phyloP scores from a whole-genome alignment of 352 stramenopile genomes.

The Thraustochytrium sp. region DNA sequence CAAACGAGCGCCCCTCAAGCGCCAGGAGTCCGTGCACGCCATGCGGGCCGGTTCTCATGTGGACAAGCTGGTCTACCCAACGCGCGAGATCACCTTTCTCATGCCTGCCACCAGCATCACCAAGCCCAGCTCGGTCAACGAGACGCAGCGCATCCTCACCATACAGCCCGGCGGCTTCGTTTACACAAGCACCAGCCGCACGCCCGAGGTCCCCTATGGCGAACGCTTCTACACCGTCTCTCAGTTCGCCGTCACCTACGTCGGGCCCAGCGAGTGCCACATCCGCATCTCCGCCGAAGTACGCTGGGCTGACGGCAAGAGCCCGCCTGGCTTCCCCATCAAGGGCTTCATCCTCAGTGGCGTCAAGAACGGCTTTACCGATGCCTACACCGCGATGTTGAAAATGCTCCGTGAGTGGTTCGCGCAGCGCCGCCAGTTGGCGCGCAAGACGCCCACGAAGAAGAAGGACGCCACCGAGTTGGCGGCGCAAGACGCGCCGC shows the following conservation, averaged over 20 bases:
- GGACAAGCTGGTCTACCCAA: neutral
- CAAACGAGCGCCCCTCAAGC: neutral
- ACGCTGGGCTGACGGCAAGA: neutral
- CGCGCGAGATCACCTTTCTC: neutral
- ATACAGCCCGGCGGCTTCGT: conserved; percentile 39
- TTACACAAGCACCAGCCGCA: neutral
- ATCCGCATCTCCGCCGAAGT: conserved; percentile 14
- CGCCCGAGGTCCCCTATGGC: conserved; percentile 7
- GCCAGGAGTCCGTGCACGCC: neutral
- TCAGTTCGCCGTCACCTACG: conserved; percentile 21
- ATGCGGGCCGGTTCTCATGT: neutral
- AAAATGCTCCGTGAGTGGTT: neutral
- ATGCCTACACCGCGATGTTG: neutral
- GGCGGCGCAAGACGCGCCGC: too few relatives aligned
- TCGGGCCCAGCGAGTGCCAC: conserved; percentile 14
- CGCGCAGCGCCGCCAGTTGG: neutral
- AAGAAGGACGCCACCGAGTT: too few relatives aligned
- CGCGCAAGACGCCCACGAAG: neutral
- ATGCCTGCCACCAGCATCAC: neutral
- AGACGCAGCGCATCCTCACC: neutral
- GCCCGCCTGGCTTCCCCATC: neutral
- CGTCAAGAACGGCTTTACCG: neutral
- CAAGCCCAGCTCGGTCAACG: neutral
- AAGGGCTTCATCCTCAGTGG: conserved; percentile 35
- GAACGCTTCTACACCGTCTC: neutral